A percentile compares a stretch with the other conserved stretches of the same genome.
Conservation (phyloP, 805 yeast genomes). For the Metschnikowia amazonensis region DNA sequence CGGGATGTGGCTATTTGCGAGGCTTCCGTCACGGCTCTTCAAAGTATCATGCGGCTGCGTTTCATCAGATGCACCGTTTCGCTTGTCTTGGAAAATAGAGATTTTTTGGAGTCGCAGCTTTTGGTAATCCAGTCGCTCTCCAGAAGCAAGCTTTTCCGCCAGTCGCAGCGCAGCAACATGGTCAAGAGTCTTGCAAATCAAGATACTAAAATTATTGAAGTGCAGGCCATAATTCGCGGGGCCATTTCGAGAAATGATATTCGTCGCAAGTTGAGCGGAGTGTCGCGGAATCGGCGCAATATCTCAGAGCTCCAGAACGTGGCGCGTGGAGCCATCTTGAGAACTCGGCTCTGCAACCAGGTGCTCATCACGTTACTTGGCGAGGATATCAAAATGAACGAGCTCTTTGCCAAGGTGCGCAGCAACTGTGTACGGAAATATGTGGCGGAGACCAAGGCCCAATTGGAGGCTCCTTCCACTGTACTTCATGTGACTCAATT, state of each 20-base stretch:
- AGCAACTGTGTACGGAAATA: slow-evolving; percentile 38
- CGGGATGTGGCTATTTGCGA: not conserved
- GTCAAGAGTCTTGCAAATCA: slow-evolving; percentile 7
- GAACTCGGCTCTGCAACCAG: slow-evolving; percentile 41
- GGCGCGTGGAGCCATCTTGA: slow-evolving; percentile 42
- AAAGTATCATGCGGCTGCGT: slow-evolving; percentile 43
- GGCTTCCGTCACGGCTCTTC: slow-evolving; percentile 23
- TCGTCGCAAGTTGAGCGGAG: slow-evolving; percentile 12
- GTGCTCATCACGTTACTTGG: slow-evolving; percentile 40
- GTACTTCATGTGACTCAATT: slow-evolving; percentile 33
- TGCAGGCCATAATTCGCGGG: slow-evolving; percentile 43
- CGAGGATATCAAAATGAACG: slow-evolving; percentile 36
- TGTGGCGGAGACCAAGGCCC: slow-evolving; percentile 18
- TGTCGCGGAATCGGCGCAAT: slow-evolving; percentile 6
- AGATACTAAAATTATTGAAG: slow-evolving; percentile 18
- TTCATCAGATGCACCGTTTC: slow-evolving; percentile 19
- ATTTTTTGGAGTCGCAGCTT: slow-evolving; percentile 21
- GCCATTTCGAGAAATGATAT: slow-evolving; percentile 26
- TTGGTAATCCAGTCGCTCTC: slow-evolving; percentile 29
- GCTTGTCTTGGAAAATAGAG: slow-evolving; percentile 23
- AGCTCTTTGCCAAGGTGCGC: slow-evolving; percentile 41
- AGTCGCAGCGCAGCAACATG: slow-evolving; percentile 2
- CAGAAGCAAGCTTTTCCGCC: slow-evolving; percentile 16
- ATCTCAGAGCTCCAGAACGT: slow-evolving; percentile 38
- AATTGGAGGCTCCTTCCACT: slow-evolving; percentile 6